These are phyloP conservation scores for Saccharomycopsis olivae DNA, from an alignment of 805 yeast species.

Conservation along the genomic window DNA sequence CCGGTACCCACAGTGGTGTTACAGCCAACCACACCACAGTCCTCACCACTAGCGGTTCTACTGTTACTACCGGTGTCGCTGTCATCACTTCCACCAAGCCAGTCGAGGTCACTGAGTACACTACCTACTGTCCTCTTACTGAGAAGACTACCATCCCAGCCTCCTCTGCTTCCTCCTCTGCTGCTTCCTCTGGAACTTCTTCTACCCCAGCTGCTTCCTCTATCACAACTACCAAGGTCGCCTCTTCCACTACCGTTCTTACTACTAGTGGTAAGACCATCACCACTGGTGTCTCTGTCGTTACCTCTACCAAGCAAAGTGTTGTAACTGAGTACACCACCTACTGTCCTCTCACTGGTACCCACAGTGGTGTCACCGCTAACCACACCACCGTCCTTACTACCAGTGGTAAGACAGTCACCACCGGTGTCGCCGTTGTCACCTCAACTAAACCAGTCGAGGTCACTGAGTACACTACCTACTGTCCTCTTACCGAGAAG, in stretches of 20 bases:
- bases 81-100: conserved; percentile 13
- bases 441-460: conserved; percentile 16
- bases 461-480: conserved; percentile 22
- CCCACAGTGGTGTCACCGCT: too few relatives aligned
- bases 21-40: too few relatives aligned
- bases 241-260: background rate
- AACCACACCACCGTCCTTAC: too few relatives aligned
- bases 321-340: background rate
- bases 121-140: conserved; percentile 23
- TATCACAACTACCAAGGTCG: background rate
- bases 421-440: background rate
- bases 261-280: background rate
- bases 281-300: too few relatives aligned
- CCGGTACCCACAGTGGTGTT: too few relatives aligned
- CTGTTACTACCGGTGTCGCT: background rate
- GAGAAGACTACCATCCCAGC: conserved; percentile 1
- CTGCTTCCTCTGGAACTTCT: conserved; percentile 6
- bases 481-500: conserved; percentile 21
- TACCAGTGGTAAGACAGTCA: background rate
- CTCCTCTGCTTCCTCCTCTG: background rate
- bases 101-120: conserved; percentile 20
- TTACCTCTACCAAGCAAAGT: background rate
- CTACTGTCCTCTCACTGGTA: too few relatives aligned
- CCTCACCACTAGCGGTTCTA: too few relatives aligned
- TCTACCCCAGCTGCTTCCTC: background rate